Base-by-base conservation (phyloP, 768 basidiomycete genomes). In the Multifurca ochricompacta region DNA sequence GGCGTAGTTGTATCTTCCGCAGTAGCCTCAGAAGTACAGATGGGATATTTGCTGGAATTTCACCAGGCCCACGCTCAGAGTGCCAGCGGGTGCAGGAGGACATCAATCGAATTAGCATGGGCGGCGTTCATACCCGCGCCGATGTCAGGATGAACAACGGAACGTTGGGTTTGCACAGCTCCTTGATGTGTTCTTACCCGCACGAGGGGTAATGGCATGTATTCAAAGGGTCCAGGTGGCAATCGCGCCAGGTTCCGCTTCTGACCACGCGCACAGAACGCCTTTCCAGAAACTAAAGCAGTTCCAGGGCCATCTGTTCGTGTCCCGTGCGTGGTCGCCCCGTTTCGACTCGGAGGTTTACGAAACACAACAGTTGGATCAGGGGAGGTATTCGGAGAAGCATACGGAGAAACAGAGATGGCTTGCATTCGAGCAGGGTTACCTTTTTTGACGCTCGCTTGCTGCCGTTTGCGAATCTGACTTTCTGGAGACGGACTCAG, bases 181-280 rank as follows among this genome's bases (percentile, higher is more conserved):
- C 34, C 35, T 18, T 8, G 40, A 35, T 28, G 54, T 13, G 48
- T 43, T 36, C 25, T 44, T 41, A 55, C 48, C 28, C 9, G 35
- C 48, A 50, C 42, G 36, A 55, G 54, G 35, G 54, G 48, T 10
- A 55, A 27, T 21, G 48, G 48, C 18, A 32, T 23, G 42, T 50
- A 50, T n/a, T 43, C 28, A 31, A 50, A 44, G 28, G 42, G 48
- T 44, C 41, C 49, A 44, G 35, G 35, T 31, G 48, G n/a, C 19
- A 23, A 16, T 31, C 42, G 54, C 23, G 42, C 42, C 10, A 14
- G 4, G 35, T 23, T 19, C 42, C 27, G 54, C 30, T 44, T 50
- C 28, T 21, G 13, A 13, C 42, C 54, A 44, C 42, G 54, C 34
- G 23, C 19, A 44, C 35, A 42, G 36, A 13, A n/a, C n/a, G 13